These are phyloP conservation scores for Arthrobotrys musiformis DNA, from an alignment of 2,329 filamentous ascomycete genomes.

Conservation along the genomic window DNA sequence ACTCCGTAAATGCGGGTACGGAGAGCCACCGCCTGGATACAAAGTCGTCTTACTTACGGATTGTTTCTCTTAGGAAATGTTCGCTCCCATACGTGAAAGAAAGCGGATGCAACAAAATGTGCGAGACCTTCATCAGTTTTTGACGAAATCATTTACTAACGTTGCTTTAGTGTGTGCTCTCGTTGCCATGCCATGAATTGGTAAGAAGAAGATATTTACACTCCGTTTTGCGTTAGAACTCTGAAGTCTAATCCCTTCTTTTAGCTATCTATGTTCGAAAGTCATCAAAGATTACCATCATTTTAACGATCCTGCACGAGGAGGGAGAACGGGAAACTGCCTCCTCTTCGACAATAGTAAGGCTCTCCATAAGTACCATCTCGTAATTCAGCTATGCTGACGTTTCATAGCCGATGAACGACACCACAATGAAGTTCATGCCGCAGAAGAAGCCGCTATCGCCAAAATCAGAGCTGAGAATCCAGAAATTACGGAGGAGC, in stretches of 20 bases:
- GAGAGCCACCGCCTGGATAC: background rate
- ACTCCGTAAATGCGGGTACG: constrained; percentile 76
- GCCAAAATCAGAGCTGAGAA: constrained; percentile 70
- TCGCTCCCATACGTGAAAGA: constrained; percentile 82
- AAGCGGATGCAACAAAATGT: constrained; percentile 84
- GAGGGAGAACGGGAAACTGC: constrained; percentile 70
- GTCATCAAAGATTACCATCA: constrained; percentile 73
- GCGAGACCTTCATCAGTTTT: background rate
- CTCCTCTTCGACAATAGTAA: constrained; percentile 72
- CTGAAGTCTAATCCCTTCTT: background rate
- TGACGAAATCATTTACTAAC: background rate
- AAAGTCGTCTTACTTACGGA: constrained; percentile 4
- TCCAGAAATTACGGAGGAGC: constrained; percentile 70
- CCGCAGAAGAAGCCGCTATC: constrained; percentile 71
- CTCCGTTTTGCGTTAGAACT: too few relatives aligned
- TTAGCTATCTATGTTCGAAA: constrained; percentile 76
- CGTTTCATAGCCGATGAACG: constrained; percentile 66
- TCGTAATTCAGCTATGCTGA: background rate
- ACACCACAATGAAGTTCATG: constrained; percentile 72
- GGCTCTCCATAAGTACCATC: background rate
- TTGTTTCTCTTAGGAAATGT: constrained; percentile 65
- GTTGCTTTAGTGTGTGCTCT: constrained; percentile 66
- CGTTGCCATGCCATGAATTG: constrained; percentile 70
- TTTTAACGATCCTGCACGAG: constrained; percentile 70
- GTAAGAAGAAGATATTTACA: constrained; percentile 62